phyloP scores from a whole-genome alignment of 441 rosid species.

The Hura crepitans region DNA sequence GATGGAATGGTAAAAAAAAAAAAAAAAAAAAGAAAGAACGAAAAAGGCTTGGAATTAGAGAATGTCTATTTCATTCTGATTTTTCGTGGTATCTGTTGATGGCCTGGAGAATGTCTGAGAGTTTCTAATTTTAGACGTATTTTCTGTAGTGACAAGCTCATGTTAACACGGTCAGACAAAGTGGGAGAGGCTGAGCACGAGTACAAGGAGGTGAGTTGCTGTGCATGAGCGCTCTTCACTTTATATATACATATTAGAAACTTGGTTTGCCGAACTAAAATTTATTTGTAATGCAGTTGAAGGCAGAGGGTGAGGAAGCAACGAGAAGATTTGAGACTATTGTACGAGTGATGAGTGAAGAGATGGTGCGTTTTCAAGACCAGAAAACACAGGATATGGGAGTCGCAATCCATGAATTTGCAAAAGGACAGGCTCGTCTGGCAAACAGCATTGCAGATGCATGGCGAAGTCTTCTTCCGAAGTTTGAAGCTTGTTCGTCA shows the following conservation, averaged over 20 bases:
- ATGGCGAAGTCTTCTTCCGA: slow-evolving; percentile 96
- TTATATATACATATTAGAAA: background rate
- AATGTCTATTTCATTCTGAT: background rate
- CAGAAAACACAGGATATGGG: slow-evolving; percentile 88
- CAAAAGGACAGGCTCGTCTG: slow-evolving; percentile 86
- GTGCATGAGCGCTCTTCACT: background rate
- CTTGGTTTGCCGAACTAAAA: slow-evolving; percentile 9
- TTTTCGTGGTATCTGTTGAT: background rate
- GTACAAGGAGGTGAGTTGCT: slow-evolving; percentile 63
- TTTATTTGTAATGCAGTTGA: slow-evolving; percentile 53
- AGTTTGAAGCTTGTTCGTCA: slow-evolving; percentile 71
- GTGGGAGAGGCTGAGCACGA: slow-evolving; percentile 88
- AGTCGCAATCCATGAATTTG: slow-evolving; percentile 85
- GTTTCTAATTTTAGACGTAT: background rate
- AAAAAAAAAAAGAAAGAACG: too few species aligned
- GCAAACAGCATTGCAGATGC: slow-evolving; percentile 83
- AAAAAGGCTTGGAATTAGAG: background rate
- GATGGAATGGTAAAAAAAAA: background rate
- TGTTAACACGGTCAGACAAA: slow-evolving; percentile 82
- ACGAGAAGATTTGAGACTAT: slow-evolving; percentile 66
- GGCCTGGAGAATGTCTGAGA: background rate
- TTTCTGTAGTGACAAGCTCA: slow-evolving; percentile 75
- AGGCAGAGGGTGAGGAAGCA: slow-evolving; percentile 79
- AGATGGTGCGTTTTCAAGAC: slow-evolving; percentile 86
- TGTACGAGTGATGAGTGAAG: slow-evolving; percentile 74